These are phyloP conservation scores for Westerdykella aurantiaca DNA, from an alignment of 2,329 filamentous ascomycete genomes.

Conservation along the genomic window DNA sequence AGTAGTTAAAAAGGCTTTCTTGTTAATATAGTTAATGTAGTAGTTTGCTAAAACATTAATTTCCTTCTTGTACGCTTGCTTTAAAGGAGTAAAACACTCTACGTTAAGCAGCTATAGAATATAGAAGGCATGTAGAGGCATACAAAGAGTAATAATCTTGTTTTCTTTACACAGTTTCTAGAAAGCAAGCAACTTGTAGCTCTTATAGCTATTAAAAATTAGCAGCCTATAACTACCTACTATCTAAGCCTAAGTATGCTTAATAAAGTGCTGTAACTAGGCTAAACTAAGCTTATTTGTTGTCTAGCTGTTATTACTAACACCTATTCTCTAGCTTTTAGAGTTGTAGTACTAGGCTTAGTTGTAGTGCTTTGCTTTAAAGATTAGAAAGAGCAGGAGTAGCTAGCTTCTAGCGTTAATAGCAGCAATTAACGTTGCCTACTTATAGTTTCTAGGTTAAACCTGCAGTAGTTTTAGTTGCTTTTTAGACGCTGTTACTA, in stretches of 20 bases:
- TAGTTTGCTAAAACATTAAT: not conserved
- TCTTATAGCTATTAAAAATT: conserved; percentile 3
- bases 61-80: conserved; percentile 20
- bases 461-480: conserved; percentile 2
- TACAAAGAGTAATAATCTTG: conserved; percentile 5
- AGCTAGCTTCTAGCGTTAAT: conserved; percentile 9
- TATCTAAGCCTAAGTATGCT: conserved; percentile 1
- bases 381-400: conserved; percentile 10
- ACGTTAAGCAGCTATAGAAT: conserved; percentile 5
- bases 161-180: conserved; percentile 1
- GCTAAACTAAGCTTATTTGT: conserved; percentile 16
- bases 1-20: conserved; percentile 2
- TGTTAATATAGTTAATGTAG: conserved; percentile 4
- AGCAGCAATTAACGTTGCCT: no score
- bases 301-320: conserved; percentile 30
- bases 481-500: conserved; percentile 7
- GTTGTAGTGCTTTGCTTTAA: conserved; percentile 7
- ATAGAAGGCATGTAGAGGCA: conserved; percentile 2
- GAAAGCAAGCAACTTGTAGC: conserved; percentile 1
- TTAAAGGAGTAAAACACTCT: conserved; percentile 29
- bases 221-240: conserved; percentile 1
- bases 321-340: conserved; percentile 24
- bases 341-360: conserved; percentile 7
- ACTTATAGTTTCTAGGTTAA: conserved; percentile 11
- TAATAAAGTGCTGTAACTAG: conserved; percentile 1